A percentile compares a stretch with the other conserved stretches of the same genome.
Conservation (phyloP, 2,329 filamentous ascomycete genomes). For the Ceratocystis cubensis region DNA sequence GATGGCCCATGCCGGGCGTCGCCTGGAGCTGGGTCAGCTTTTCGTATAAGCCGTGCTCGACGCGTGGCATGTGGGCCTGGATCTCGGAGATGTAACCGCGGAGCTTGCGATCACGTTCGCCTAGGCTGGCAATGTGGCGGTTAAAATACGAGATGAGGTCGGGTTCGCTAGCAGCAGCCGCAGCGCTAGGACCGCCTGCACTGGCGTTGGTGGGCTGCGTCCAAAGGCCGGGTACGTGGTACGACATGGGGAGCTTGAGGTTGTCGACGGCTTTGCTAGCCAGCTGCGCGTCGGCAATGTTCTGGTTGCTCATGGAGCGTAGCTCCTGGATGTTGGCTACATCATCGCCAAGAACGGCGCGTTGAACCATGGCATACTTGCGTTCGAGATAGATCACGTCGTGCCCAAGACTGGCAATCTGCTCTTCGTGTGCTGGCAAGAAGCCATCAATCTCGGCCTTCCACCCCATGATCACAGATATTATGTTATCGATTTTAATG, state of each 20-base stretch:
- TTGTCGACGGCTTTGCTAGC: conserved; percentile 64
- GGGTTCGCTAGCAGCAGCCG: conserved; percentile 31
- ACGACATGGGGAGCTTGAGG: conserved; percentile 52
- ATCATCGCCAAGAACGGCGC: conserved; percentile 39
- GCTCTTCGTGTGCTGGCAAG: conserved; percentile 42
- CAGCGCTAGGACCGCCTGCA: conserved; percentile 24
- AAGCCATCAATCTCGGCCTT: conserved; percentile 64
- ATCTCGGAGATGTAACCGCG: conserved; percentile 36
- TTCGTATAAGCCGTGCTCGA: conserved; percentile 36
- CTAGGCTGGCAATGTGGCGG: conserved; percentile 33
- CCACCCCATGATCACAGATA: conserved; percentile 66
- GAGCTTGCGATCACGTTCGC: conserved; percentile 34
- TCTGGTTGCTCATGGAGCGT: conserved; percentile 45
- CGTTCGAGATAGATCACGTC: conserved; percentile 39
- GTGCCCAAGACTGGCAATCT: conserved; percentile 36
- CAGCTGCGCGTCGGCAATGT: conserved; percentile 57
- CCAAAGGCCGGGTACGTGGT: conserved; percentile 37
- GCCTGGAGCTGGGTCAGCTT: conserved; percentile 25
- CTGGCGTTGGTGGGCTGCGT: conserved; percentile 26
- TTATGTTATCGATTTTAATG: conserved; percentile 62
- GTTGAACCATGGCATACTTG: conserved; percentile 35
- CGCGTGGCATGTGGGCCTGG: conserved; percentile 37
- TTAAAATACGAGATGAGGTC: conserved; percentile 37
- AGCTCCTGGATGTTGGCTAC: conserved; percentile 52
- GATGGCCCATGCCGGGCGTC: conserved; percentile 21